Percentiles rank a stretch among this genome's conserved stretches.
Evolutionary conservation across 768 basidiomycete genomes (phyloP).

Genomic region (Pholiota conissans): DNA sequence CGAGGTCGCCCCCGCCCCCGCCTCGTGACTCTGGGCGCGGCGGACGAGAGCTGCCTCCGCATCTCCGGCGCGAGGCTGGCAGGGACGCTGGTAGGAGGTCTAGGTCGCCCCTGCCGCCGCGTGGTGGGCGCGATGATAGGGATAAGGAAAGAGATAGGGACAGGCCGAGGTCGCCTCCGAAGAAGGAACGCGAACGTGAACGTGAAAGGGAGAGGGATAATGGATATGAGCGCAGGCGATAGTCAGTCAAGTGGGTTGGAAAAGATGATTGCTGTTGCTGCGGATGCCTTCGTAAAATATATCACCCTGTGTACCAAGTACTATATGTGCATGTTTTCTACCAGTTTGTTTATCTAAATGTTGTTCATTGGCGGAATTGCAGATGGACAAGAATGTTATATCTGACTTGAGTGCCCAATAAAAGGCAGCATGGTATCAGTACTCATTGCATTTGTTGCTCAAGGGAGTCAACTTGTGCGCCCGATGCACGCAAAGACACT

Average conservation of each 20-base stretch:
- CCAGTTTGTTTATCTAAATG: neutral
- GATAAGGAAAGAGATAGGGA: conserved; percentile 14
- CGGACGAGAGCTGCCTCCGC: conserved; percentile 20
- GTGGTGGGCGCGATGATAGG: conserved; percentile 7
- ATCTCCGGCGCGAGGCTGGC: conserved; percentile 13
- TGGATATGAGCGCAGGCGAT: conserved; percentile 20
- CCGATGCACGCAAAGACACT: neutral
- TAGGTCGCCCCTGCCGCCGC: conserved; percentile 22
- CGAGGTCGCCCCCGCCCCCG: conserved; percentile 2
- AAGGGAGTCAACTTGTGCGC: too few species aligned
- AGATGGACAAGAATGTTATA: too few species aligned
- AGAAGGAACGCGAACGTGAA: conserved; percentile 14
- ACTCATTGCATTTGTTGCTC: too few species aligned
- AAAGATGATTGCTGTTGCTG: neutral
- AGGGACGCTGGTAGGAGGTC: conserved; percentile 15
- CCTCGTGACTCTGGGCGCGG: neutral
- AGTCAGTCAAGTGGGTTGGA: neutral
- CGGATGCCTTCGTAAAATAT: neutral
- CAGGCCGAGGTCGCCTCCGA: conserved; percentile 10
- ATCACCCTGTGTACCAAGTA: neutral
- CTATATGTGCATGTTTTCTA: neutral
- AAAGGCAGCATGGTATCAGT: too few species aligned
- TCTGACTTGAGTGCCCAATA: too few species aligned
- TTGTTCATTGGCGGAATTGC: neutral
- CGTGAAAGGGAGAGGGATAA: conserved; percentile 18